Evolutionary conservation across 805 yeast genomes (phyloP), one percentile per base, ranked within the genome.

Genomic region (Suhomyces vadensis): DNA sequence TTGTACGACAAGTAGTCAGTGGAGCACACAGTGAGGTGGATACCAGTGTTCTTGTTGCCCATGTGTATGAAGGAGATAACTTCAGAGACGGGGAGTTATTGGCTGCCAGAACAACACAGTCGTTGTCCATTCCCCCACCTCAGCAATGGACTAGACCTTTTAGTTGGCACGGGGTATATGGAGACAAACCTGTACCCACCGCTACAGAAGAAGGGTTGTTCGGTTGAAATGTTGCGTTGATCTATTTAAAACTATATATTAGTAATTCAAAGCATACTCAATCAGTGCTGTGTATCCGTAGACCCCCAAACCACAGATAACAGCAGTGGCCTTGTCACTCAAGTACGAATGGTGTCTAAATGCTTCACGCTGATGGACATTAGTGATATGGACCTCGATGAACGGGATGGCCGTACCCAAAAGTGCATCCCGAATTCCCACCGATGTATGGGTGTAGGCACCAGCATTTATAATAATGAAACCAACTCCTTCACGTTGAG

Each of bases 61-160:
- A 75, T 58, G 95, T 85, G 1, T 89, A 87, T 62, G 97, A 91
- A 60, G 97, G 98, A 25, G 97, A 91, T 62, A 92, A 92, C 61
- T 77, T 83, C 22, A 57, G 63, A 16, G 96, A 90, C 60, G 94
- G 95, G 6, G 69, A 69, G 35, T 49, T 58, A 7, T 62, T 85
- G 48, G 81, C 86, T 2, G 49, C 50, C 9, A 60, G 63, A 24
- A 59, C 73, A 2, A 51, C 60, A 5, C 52, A 63, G 4, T 48
- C 67, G 14, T 53, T 69, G 21, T 58, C 47, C 6, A 41, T 61
- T 19, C 22, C 60, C 5, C 39, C 52, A 8, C n/a, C 38, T 35
- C 49, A 53, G 13, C 27, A 37, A 7, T 78, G 82, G 77, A 51
- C 60, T 7, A 69, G 69, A 6, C 97, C 98, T 0, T 67, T 73